Percentiles rank a stretch among this genome's conserved stretches.
Evolutionary conservation across 2,329 filamentous ascomycete species (phyloP).

Genomic region (Aspergillus niger): DNA sequence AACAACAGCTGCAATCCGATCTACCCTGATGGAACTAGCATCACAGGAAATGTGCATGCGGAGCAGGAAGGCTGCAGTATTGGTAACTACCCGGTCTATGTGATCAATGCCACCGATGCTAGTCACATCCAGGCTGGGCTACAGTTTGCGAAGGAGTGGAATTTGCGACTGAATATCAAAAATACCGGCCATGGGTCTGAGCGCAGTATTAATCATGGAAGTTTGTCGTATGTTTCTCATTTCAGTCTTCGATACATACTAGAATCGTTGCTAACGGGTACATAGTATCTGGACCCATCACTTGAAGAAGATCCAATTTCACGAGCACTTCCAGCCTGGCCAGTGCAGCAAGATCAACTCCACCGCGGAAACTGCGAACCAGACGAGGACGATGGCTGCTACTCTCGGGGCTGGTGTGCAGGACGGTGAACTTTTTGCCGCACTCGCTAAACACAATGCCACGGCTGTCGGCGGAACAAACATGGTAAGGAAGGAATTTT

Average conservation of each 20-base stretch:
- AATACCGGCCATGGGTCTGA: neutral
- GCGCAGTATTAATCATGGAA: neutral
- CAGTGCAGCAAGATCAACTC: neutral
- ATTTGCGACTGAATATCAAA: neutral
- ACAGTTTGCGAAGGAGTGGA: neutral
- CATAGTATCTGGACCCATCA: neutral
- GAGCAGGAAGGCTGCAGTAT: neutral
- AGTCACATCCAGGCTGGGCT: neutral
- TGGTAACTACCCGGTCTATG: neutral
- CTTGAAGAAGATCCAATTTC: neutral
- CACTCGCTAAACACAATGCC: neutral
- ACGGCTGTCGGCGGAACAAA: neutral
- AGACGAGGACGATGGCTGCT: neutral
- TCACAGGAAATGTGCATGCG: neutral
- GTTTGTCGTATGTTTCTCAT: neutral
- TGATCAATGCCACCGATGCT: neutral
- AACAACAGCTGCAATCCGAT: neutral
- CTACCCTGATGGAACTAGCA: neutral
- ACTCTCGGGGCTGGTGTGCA: neutral
- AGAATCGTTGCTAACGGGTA: neutral
- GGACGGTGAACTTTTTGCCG: neutral
- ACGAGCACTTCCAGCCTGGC: neutral
- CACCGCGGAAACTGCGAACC: neutral
- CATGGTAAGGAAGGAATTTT: neutral
- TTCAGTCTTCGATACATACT: neutral